Evolutionary conservation across 208 protist species (phyloP).

Genomic region (Leishmania tarentolae): DNA sequence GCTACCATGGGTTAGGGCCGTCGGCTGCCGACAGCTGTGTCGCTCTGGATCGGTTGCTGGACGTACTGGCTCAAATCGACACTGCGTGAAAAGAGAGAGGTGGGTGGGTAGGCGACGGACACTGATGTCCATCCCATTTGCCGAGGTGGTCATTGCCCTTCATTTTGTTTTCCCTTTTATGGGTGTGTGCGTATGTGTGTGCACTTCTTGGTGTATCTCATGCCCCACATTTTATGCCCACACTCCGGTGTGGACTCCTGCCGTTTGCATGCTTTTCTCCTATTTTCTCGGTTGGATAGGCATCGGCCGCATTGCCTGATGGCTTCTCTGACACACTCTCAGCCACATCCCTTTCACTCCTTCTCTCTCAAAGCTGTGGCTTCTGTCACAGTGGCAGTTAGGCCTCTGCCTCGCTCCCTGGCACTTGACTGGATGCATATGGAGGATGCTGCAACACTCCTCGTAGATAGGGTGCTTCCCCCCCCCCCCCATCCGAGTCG

Average conservation of each 20-base stretch:
- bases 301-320: no score
- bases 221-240: background rate
- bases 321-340: no score
- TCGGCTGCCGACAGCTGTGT: conserved; percentile 12
- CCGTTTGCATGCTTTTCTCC: background rate
- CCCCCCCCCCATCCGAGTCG: no score
- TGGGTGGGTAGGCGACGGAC: background rate
- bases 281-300: background rate
- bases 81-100: conserved; percentile 3
- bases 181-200: background rate
- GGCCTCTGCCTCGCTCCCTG: background rate
- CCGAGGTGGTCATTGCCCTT: background rate
- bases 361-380: background rate
- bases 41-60: conserved; percentile 19
- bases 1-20: conserved; percentile 10
- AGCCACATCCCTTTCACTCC: no score
- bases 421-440: background rate
- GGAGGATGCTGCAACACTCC: background rate
- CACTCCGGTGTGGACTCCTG: background rate
- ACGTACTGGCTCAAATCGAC: conserved; percentile 28
- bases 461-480: no score
- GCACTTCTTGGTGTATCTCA: background rate
- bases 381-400: background rate
- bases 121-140: background rate
- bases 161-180: background rate